Evolutionary conservation across 148 eudicot genomes (phyloP).

Genomic region (Chenopodium berlandieri): DNA sequence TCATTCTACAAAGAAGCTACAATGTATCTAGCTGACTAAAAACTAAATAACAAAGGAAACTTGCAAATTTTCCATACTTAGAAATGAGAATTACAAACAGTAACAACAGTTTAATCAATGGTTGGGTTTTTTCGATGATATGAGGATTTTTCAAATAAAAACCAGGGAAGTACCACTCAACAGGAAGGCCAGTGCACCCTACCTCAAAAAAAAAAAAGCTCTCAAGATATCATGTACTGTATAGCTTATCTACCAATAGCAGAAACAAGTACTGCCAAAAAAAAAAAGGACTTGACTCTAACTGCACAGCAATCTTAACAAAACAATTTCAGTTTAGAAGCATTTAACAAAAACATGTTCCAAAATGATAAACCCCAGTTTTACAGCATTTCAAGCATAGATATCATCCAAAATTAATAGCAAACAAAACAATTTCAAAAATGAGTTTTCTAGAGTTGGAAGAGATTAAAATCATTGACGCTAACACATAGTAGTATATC

Average conservation of each 20-base stretch:
- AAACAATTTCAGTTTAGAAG: too few relatives aligned
- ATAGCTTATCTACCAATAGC: not conserved
- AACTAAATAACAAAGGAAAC: not conserved
- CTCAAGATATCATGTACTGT: too few relatives aligned
- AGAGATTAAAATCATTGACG: not conserved
- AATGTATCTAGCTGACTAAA: not conserved
- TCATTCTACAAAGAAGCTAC: not conserved
- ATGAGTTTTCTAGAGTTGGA: not conserved
- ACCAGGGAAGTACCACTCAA: not conserved
- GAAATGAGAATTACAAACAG: not conserved
- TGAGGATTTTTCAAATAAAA: not conserved
- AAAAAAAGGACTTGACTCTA: not conserved
- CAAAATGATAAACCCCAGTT: too few relatives aligned
- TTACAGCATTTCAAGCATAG: not conserved
- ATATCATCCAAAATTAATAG: not conserved
- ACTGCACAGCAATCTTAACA: not conserved
- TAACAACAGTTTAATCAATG: not conserved
- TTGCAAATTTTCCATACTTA: not conserved
- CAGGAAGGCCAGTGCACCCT: too few relatives aligned
- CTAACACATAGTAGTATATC: too few relatives aligned
- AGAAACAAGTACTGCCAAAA: not conserved
- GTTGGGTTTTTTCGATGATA: not conserved
- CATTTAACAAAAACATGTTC: not conserved
- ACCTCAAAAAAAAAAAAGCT: not conserved
- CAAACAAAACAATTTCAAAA: not conserved